These are phyloP conservation scores for Bipolaris victoriae DNA, from an alignment of 2,329 filamentous ascomycete species.

Conservation along the genomic window DNA sequence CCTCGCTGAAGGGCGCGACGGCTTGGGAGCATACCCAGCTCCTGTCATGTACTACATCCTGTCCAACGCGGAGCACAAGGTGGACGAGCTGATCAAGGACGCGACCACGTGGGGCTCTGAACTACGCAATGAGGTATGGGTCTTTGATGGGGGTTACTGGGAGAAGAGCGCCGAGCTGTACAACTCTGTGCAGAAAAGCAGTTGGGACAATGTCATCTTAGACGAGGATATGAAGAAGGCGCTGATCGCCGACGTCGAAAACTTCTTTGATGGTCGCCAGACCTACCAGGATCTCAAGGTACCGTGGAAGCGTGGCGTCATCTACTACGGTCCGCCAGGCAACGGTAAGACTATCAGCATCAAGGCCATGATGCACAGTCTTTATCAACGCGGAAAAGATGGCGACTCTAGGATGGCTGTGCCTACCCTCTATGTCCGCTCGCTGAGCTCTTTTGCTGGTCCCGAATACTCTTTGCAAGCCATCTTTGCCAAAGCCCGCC, in stretches of 20 bases:
- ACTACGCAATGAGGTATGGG: conserved; percentile 69
- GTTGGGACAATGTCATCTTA: conserved; percentile 72
- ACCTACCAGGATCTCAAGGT: conserved; percentile 67
- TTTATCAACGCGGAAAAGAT: conserved; percentile 58
- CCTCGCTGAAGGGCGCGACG: conserved; percentile 52
- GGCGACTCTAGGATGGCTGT: conserved; percentile 51
- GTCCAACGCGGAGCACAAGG: conserved; percentile 41
- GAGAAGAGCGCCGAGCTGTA: conserved; percentile 67
- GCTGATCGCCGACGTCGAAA: conserved; percentile 67
- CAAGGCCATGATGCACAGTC: conserved; percentile 71
- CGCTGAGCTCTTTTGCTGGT: conserved; percentile 52
- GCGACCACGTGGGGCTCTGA: conserved; percentile 62
- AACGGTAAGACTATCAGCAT: conserved; percentile 74
- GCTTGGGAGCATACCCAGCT: conserved; percentile 39
- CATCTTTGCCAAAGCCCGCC: conserved; percentile 60
- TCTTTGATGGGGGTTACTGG: conserved; percentile 70
- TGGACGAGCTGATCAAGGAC: conserved; percentile 61
- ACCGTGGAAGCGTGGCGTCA: conserved; percentile 74
- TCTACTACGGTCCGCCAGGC: conserved; percentile 69
- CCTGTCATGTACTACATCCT: conserved; percentile 53
- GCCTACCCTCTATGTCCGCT: conserved; percentile 64
- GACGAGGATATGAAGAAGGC: conserved; percentile 68
- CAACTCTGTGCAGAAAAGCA: conserved; percentile 52
- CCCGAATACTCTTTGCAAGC: conserved; percentile 58
- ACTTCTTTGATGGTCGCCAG: conserved; percentile 66